phyloP scores from a whole-genome alignment of 352 stramenopile genomes.

The Blastocystis sp. region DNA sequence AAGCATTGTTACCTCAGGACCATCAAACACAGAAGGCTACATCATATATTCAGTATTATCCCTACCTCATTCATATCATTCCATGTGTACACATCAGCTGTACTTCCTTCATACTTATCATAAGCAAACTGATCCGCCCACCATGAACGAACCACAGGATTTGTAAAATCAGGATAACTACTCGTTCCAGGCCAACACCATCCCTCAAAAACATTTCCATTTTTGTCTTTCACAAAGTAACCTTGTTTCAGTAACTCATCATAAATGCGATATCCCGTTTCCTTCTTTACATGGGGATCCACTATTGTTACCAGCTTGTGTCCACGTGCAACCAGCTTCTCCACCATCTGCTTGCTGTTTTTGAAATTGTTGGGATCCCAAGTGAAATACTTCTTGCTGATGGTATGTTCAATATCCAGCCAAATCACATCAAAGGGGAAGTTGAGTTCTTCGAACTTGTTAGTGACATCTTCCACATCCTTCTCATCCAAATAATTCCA shows the following conservation, averaged over 20 bases:
- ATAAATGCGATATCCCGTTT: slow-evolving; percentile 87
- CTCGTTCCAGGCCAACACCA: slow-evolving; percentile 98
- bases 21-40: slow-evolving; percentile 94
- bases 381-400: slow-evolving; percentile 95
- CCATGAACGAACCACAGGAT: slow-evolving; percentile 85
- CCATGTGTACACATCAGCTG: slow-evolving; percentile 91
- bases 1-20: slow-evolving; percentile 95
- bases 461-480: slow-evolving; percentile 84
- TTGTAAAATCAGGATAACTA: slow-evolving; percentile 97
- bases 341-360: slow-evolving; percentile 88
- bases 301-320: slow-evolving; percentile 98
- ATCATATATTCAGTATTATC: not conserved
- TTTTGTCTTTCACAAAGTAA: slow-evolving; percentile 77
- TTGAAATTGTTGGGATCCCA: slow-evolving; percentile 94
- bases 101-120: slow-evolving; percentile 87
- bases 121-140: slow-evolving; percentile 92
- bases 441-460: slow-evolving; percentile 74
- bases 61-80: slow-evolving; percentile 98
- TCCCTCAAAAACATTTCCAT: slow-evolving; percentile 91
- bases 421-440: slow-evolving; percentile 99
- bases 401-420: slow-evolving; percentile 99
- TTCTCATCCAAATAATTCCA: slow-evolving; percentile 99
- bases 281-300: slow-evolving; percentile 97
- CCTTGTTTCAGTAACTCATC: not conserved
- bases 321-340: slow-evolving; percentile 82